phyloP scores from a whole-genome alignment of 2,329 filamentous ascomycete genomes.

The Cladosporium halotolerans region DNA sequence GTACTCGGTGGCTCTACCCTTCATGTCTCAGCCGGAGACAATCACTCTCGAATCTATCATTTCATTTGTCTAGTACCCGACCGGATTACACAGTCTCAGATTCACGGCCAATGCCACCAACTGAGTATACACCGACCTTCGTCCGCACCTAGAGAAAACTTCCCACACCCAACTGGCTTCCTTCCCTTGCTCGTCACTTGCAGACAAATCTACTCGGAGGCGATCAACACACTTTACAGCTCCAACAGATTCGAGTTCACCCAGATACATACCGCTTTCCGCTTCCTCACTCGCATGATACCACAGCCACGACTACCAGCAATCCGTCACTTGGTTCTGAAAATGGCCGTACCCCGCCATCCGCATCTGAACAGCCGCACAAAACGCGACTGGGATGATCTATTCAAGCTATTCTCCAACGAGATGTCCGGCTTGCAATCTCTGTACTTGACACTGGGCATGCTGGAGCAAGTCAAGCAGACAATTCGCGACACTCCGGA shows the following conservation, averaged over 20 bases:
- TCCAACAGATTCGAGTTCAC: slow-evolving; percentile 30
- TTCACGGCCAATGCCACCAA: slow-evolving; percentile 23
- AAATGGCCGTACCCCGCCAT: slow-evolving; percentile 28
- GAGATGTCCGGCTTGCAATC: slow-evolving; percentile 26
- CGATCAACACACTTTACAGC: slow-evolving; percentile 26
- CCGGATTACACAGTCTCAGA: slow-evolving; percentile 16
- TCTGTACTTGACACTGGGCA: slow-evolving; percentile 24
- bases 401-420: slow-evolving; percentile 26
- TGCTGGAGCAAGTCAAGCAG: slow-evolving; percentile 25
- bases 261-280: slow-evolving; percentile 27
- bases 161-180: slow-evolving; percentile 19
- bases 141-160: slow-evolving; percentile 17
- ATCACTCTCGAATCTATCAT: slow-evolving; percentile 21
- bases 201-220: slow-evolving; percentile 28
- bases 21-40: slow-evolving; percentile 21
- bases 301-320: slow-evolving; percentile 22
- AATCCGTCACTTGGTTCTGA: slow-evolving; percentile 25
- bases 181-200: slow-evolving; percentile 27
- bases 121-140: slow-evolving; percentile 14
- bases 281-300: slow-evolving; percentile 26
- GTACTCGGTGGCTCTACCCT: slow-evolving; percentile 25
- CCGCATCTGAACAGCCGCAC: slow-evolving; percentile 26
- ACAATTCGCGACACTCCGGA: slow-evolving; percentile 23
- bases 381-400: slow-evolving; percentile 25
- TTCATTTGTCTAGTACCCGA: slow-evolving; percentile 23